phyloP scores from a whole-genome alignment of 306 rosid species.

The cucumber (Cucumis sativus) region Cucumber_9930_V3 NC_026659.2:1538001-1538500 shows the following conservation, averaged over 20 bases:
- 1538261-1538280: conserved; percentile 18
- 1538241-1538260: not conserved
- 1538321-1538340: conserved; percentile 19
- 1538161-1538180: conserved; percentile 22
- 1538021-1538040: conserved; percentile 26
- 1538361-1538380: conserved; percentile 17
- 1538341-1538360: conserved; percentile 43
- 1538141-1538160: conserved; percentile 32
- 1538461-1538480: not conserved
- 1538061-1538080: conserved; percentile 27
- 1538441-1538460: conserved; percentile 22
- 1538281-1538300: conserved; percentile 18
- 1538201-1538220: not conserved
- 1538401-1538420: conserved; percentile 25
- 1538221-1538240: not conserved
- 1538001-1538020: conserved; percentile 17
- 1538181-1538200: conserved; percentile 35
- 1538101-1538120: conserved; percentile 62
- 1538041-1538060: conserved; percentile 18
- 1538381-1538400: conserved; percentile 22
- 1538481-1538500: not conserved
- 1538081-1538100: conserved; percentile 32
- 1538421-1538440: conserved; percentile 45
- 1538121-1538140: conserved; percentile 52
- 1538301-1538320: conserved; percentile 13